Conservation (phyloP, 2,329 filamentous ascomycete genomes). For the Aspergillus sp. region DNA sequence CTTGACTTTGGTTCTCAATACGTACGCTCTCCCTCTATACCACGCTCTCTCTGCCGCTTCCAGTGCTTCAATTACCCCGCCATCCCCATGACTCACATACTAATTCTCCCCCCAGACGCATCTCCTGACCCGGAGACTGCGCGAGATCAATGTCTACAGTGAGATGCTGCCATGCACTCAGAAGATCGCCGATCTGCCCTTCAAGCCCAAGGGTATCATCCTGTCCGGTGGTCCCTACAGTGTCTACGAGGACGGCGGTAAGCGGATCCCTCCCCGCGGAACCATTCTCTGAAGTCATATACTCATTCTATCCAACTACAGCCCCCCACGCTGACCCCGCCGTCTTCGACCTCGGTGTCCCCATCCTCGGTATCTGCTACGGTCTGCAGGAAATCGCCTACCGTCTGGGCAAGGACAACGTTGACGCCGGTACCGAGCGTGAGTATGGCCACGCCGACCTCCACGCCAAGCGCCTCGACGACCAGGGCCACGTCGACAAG, state of each 20-base stretch:
- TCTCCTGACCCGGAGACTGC: conserved; percentile 53
- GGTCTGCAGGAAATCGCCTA: conserved; percentile 72
- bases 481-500: conserved; percentile 65
- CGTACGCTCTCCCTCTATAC: neutral
- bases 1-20: conserved; percentile 64
- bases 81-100: conserved; percentile 4
- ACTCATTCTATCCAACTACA: neutral
- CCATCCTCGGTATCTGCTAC: conserved; percentile 64
- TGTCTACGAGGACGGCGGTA: conserved; percentile 71
- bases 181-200: conserved; percentile 74
- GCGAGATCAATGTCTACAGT: conserved; percentile 78
- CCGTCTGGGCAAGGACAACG: conserved; percentile 65
- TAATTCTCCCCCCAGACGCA: conserved; percentile 13
- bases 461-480: conserved; percentile 58
- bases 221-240: conserved; percentile 62
- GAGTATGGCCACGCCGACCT: conserved; percentile 74
- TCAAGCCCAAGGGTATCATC: conserved; percentile 76
- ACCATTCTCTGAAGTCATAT: neutral
- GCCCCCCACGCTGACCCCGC: conserved; percentile 80
- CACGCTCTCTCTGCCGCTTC: neutral
- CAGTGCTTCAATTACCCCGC: neutral
- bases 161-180: conserved; percentile 88
- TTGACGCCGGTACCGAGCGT: conserved; percentile 65
- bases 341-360: conserved; percentile 73
- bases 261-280: neutral